phyloP scores from a whole-genome alignment of 2,329 filamentous ascomycete species.

The Aspergillus carbonarius region DNA sequence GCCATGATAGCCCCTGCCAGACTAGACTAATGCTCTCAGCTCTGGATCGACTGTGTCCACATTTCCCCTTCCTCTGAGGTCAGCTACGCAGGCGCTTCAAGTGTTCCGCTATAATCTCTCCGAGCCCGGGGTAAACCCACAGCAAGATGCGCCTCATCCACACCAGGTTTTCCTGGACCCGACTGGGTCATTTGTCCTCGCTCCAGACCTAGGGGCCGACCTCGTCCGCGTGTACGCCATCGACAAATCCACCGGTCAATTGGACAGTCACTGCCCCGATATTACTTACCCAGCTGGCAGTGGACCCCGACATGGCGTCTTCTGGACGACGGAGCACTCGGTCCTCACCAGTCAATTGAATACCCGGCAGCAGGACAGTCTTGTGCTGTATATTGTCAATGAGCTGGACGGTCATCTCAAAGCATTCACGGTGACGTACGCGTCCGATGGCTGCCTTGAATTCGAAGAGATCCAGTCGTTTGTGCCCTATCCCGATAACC shows the following conservation, averaged over 20 bases:
- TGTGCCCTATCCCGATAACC: conserved; percentile 26
- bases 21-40: conserved; percentile 19
- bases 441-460: conserved; percentile 26
- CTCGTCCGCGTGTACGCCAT: conserved; percentile 60
- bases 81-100: conserved; percentile 29
- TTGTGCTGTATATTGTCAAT: conserved; percentile 49
- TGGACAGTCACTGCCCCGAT: conserved; percentile 46
- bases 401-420: conserved; percentile 59
- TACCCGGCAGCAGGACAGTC: conserved; percentile 11
- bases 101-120: conserved; percentile 43
- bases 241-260: conserved; percentile 44
- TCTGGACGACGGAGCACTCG: conserved; percentile 40
- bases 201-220: conserved; percentile 67
- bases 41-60: conserved; percentile 34
- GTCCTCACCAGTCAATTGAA: background rate
- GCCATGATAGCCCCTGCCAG: background rate
- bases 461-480: conserved; percentile 26
- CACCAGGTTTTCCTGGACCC: conserved; percentile 67
- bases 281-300: conserved; percentile 49
- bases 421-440: conserved; percentile 42
- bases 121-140: conserved; percentile 38
- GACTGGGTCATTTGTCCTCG: conserved; percentile 60
- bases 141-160: conserved; percentile 58
- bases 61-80: conserved; percentile 29
- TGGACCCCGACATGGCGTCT: conserved; percentile 66